Base-by-base conservation (phyloP, 179 eudicot genomes). In the Gypsophila paniculata region DNA sequence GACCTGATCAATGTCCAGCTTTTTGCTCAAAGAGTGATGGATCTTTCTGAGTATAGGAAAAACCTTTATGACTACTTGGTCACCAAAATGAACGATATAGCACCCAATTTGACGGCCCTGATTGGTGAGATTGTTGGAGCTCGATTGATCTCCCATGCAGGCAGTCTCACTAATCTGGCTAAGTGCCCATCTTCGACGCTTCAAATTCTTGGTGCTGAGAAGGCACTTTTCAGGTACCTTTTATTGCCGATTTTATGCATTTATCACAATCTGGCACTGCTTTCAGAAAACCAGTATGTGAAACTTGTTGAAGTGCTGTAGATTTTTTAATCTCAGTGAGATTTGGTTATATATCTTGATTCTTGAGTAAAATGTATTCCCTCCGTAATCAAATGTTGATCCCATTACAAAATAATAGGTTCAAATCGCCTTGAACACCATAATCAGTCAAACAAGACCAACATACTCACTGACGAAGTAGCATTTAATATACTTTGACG, bases 71-170 rank as follows among this genome's bases (percentile, higher is more conserved):
- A 90, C 68, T 94, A 94, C 75, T 81, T 94, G 65, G 92, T 88
- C 34, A 84, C 91, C 36, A 94, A 91, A 67, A 94, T 91, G 99
- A 91, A 78, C 57, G 97, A 90, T 75, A 94, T 91, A 52, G 99
- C 97, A 55, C 99, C 97, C 19, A 94, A 94, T 76, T 83, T 94
- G 89, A 93, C 99, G 67, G 89, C 97, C 10, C 73, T 94, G 23
- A 90, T 91, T 76, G 99, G 99, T 55, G 99, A 94, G 82, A 85
- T 91, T 59, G 99, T 94, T 72, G 98, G 98, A 62, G 98, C 98
- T 23, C 89, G 97, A 36, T 78, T 91, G 71, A 93, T 93, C 69
- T 91, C 97, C 26, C 98, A 93, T 87, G 98, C 97, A 65, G 98
- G 98, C 73, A 93, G 98, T 76, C 94, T 93, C 13, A 91, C 97